Percentiles rank a stretch among this genome's conserved stretches.
Conservation (phyloP, 768 basidiomycete genomes). For the Russula abietina region DNA sequence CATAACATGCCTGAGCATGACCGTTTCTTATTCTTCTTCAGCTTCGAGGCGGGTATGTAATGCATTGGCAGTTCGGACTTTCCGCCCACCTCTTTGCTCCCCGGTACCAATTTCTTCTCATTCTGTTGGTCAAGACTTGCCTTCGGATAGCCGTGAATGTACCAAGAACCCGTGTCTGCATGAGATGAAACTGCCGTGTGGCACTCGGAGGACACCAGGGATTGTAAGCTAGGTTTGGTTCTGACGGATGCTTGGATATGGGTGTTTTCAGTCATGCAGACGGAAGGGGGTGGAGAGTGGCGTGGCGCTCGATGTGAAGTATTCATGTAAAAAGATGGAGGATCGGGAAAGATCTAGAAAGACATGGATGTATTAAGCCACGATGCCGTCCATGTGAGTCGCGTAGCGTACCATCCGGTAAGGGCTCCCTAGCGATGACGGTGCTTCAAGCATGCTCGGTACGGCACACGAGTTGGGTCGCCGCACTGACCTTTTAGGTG, state of each 20-base stretch:
- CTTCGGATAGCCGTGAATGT: conserved; percentile 7
- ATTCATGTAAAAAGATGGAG: conserved; percentile 21
- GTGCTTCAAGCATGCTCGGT: conserved; percentile 4
- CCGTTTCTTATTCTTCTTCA: conserved; percentile 17
- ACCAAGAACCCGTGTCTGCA: conserved; percentile 16
- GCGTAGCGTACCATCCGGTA: conserved; percentile 20
- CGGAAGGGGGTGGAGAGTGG: conserved; percentile 14
- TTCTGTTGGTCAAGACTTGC: conserved; percentile 1
- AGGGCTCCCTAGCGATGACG: conserved; percentile 4
- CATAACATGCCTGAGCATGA: conserved; percentile 21
- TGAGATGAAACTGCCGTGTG: conserved; percentile 17
- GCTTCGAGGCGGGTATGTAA: conserved; percentile 10
- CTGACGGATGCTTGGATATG: conserved; percentile 14
- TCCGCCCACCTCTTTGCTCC: background rate
- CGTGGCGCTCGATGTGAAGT: conserved; percentile 6
- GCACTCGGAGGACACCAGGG: conserved; percentile 6
- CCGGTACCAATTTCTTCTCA: background rate
- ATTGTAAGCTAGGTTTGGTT: conserved; percentile 18
- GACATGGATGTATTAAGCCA: background rate
- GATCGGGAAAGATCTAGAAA: conserved; percentile 22
- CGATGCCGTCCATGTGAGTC: background rate
- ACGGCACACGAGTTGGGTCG: conserved; percentile 18
- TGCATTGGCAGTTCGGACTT: conserved; percentile 20
- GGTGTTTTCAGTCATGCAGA: conserved; percentile 14
- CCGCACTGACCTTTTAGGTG: conserved; percentile 26